Evolutionary conservation across 805 yeast species (phyloP).

Genomic region (Ogataea populi-albae): DNA sequence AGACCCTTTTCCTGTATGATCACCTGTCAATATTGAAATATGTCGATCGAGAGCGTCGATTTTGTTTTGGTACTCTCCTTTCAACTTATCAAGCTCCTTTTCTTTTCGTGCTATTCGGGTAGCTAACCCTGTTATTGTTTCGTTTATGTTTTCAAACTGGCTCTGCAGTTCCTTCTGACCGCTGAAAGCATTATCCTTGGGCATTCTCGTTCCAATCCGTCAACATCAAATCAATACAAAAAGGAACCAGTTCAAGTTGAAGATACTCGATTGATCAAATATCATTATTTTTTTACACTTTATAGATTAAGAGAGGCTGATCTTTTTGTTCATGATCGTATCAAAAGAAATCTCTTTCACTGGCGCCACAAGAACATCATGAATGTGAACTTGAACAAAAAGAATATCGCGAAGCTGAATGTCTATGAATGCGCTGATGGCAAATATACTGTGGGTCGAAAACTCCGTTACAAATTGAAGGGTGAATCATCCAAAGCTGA

Average conservation of each 20-base stretch:
- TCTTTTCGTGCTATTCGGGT: conserved; percentile 36
- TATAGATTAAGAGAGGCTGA: background rate
- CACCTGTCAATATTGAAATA: conserved; percentile 8
- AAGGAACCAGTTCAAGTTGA: too few species aligned
- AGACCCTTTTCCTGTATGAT: too few species aligned
- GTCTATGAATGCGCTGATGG: conserved; percentile 21
- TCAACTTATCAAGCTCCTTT: conserved; percentile 35
- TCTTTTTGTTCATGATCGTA: background rate
- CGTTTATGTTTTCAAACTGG: conserved; percentile 20
- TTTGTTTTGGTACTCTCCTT: conserved; percentile 21
- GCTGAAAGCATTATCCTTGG: too few species aligned
- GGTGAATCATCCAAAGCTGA: conserved; percentile 6
- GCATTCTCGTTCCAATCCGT: too few species aligned
- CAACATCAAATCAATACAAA: too few species aligned
- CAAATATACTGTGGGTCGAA: conserved; percentile 12
- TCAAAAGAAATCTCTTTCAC: conserved; percentile 1
- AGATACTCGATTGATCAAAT: too few species aligned
- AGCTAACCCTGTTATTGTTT: conserved; percentile 33
- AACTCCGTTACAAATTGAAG: conserved; percentile 10
- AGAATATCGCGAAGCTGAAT: conserved; percentile 12
- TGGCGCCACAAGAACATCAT: conserved; percentile 5
- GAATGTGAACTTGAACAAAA: conserved; percentile 11
- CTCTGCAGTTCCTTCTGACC: too few species aligned
- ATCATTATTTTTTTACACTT: too few species aligned
- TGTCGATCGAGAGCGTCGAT: conserved; percentile 21